Evolutionary conservation across 2,329 filamentous ascomycete species (phyloP).

Genomic region (Aureobasidium leucospermi): DNA sequence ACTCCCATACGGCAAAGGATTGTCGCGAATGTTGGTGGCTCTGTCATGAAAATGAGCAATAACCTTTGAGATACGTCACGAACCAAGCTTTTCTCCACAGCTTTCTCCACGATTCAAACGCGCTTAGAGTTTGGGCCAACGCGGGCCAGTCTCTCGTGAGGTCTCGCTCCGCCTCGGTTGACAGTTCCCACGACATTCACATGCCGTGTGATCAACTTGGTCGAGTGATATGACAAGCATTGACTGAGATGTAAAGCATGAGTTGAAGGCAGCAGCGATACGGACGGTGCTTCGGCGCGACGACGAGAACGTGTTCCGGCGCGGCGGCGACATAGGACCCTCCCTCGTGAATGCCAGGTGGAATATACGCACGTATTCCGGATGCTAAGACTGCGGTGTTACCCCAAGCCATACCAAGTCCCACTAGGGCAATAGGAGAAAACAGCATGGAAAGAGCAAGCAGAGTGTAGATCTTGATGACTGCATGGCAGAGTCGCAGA

Average conservation of each 20-base stretch:
- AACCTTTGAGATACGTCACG: conserved; percentile 4
- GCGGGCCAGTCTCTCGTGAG: not conserved
- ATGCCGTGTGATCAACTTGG: conserved; percentile 5
- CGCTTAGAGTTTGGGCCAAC: not conserved
- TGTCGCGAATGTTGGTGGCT: not conserved
- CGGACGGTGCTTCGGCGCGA: not conserved
- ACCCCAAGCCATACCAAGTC: conserved; percentile 4
- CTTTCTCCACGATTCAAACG: conserved; percentile 11
- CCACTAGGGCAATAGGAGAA: not conserved
- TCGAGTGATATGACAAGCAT: not conserved
- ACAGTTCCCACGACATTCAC: not conserved
- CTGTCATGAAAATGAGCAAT: not conserved
- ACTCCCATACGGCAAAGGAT: not conserved
- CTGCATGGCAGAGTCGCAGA: not conserved
- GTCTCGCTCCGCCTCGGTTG: conserved; percentile 6
- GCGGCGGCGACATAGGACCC: not conserved
- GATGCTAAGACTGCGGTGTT: conserved; percentile 2
- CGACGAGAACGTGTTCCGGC: not conserved
- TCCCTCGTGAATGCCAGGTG: not conserved
- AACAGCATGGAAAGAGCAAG: not conserved
- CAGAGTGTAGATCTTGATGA: not conserved
- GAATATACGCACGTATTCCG: not conserved
- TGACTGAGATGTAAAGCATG: not conserved
- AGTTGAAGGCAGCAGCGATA: not conserved
- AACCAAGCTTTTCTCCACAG: conserved; percentile 10